Conservation (phyloP, 2,329 filamentous ascomycete genomes). For the Seiridium cupressi region DNA sequence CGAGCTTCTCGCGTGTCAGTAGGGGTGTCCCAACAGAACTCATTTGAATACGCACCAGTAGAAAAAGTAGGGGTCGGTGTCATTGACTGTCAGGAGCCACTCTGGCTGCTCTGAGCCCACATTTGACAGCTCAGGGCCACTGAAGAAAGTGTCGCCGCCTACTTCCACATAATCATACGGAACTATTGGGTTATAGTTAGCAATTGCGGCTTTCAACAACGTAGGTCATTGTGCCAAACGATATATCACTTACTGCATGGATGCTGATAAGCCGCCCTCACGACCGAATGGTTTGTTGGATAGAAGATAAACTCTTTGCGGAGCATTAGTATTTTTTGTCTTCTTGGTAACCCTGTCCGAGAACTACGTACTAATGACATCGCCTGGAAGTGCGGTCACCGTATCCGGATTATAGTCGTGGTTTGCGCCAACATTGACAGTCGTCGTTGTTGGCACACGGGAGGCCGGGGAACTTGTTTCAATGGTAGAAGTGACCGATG, state of each 20-base stretch:
- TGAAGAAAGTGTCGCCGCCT: slow-evolving; percentile 5
- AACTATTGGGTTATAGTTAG: neutral
- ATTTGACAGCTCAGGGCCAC: neutral
- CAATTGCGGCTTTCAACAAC: neutral
- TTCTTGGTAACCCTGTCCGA: neutral
- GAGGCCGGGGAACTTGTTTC: neutral
- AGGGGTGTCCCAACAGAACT: neutral
- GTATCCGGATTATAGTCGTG: slow-evolving; percentile 2
- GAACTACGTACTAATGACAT: neutral
- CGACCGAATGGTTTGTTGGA: slow-evolving; percentile 3
- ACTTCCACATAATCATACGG: slow-evolving; percentile 3
- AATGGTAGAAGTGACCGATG: neutral
- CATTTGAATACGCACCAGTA: slow-evolving; percentile 1
- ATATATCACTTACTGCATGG: neutral
- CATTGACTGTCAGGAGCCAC: slow-evolving; percentile 1
- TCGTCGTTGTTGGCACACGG: neutral
- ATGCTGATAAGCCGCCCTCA: neutral
- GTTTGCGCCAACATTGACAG: neutral
- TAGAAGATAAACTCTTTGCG: neutral
- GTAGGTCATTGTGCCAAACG: neutral
- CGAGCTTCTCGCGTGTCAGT: slow-evolving; percentile 29
- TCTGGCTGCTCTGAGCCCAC: neutral
- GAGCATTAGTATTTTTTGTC: neutral
- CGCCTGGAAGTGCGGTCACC: neutral
- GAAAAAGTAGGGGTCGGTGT: slow-evolving; percentile 4